Evolutionary conservation across 2,329 filamentous ascomycete genomes (phyloP), one percentile per base, ranked within the genome.

Genomic region (Pezicula radicicola): DNA sequence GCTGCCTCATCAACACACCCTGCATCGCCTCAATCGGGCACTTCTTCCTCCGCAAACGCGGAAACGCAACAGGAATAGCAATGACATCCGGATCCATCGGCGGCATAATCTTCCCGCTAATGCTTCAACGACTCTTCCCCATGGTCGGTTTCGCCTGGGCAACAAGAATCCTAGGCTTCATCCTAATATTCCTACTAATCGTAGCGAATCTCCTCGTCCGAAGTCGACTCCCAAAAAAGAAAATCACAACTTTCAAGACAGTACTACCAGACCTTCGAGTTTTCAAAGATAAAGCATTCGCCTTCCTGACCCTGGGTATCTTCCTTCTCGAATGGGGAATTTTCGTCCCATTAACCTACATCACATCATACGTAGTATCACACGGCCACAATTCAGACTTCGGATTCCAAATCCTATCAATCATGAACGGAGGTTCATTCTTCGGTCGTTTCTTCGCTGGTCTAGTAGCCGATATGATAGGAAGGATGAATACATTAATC

Each of bases 401-500:
- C 60, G 83, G 88, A 2, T 94, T 89, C 66, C 84, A 91, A 63
- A 79, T 96, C 55, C 73, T 96, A 36, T 87, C 91, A 15, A 86
- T 96, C 56, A 78, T 97, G 66, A 97, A 96, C 66, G 89, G 84
- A 0, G 89, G 86, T 10, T 91, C 87, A 0, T 86, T 90, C 53
- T 72, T 96, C 12, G 93, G 93, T 4, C 83, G 93, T 33, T 86
- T 84, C 63, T 75, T 91, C 3, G 89, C 91, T 0, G 92, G 92
- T 0, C 86, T 87, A 65, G 81, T 89, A 54, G 87, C 90, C 2
- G 93, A 97, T 68, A 79, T 80, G 49, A 75, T 94, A 19, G 93
- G 93, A 0, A 80, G 91, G 1, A 93, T 91, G 73, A 97, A 97
- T 64, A 84, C 85, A 36, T 90, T 93, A 72, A 84, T 96, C 55